Base-by-base conservation (phyloP, 2,329 filamentous ascomycete species). In the Colletotrichum sp. region DNA sequence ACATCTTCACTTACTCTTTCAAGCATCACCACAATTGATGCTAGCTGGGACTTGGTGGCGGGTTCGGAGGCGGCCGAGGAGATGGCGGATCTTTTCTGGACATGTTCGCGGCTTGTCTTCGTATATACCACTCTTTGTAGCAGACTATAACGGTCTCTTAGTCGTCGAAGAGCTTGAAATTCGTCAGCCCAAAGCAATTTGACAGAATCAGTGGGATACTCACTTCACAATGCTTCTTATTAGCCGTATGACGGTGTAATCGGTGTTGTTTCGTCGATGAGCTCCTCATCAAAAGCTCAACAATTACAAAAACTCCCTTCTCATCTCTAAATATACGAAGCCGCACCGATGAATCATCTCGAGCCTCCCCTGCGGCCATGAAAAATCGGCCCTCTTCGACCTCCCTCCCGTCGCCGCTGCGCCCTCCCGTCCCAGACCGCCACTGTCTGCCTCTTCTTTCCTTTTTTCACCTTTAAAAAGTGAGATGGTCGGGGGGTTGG, bases 11-110 rank as follows among this genome's bases (percentile, higher is more conserved):
- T 52, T 1, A 52, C 44, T 12, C 12, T 21, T 21, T 21, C 10
- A 8, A 52, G 10, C 36, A 49, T 30, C 15, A n/a, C 8, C 39
- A 21, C n/a, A 21, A 5, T 30, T 5, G 16, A 18, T n/a, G 16
- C 62, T n/a, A 76, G 36, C 59, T 77, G 4, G 83, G 84, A 79
- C 83, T 85, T 10, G 84, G 85, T 24, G 85, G 85, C 10, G 85
- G 85, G 57, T 83, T 84, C 18, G 85, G 85, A 21, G 85, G 83
- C 13, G 76, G 76, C 30, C 78, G 79, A 72, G 85, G 85, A 21
- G 83, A 84, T 26, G 85, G 84, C 21, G 85, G 84, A 69, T 85
- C 83, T 65, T 80, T 83, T 79, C 83, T 82, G 24, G 84, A 85
- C 78, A 81, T 83, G 39, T 81, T 67, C 68, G 49, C 72, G 72